Conservation (phyloP, 257 asterid species). For the Petunia secreta region DNA sequence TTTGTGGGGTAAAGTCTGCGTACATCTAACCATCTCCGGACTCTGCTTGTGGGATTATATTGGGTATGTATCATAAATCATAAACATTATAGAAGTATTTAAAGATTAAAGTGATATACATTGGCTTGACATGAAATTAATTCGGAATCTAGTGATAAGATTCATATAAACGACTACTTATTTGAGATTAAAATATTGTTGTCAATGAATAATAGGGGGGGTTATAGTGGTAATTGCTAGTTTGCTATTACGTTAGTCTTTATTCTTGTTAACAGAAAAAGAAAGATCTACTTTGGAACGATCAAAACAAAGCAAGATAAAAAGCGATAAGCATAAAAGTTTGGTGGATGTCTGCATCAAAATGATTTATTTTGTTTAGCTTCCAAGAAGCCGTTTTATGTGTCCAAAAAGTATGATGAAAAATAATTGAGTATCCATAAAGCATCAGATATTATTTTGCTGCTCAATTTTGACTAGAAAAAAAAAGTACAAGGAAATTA, state of each 20-base stretch:
- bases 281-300: constrained; percentile 7
- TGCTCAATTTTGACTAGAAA: constrained; percentile 27
- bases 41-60: too few species aligned
- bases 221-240: constrained; percentile 8
- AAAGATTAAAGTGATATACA: too few species aligned
- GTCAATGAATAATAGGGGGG: not conserved
- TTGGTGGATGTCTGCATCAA: constrained; percentile 43
- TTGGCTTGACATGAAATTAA: too few species aligned
- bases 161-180: too few species aligned
- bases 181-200: too few species aligned
- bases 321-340: constrained; percentile 34
- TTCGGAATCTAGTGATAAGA: too few species aligned
- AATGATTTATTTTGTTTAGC: constrained; percentile 8
- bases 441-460: constrained; percentile 4
- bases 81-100: too few species aligned
- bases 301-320: constrained; percentile 25
- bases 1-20: too few species aligned
- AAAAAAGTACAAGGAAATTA: not conserved
- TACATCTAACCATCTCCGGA: too few species aligned
- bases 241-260: constrained; percentile 5
- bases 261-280: constrained; percentile 20
- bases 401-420: not conserved
- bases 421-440: not conserved
- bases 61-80: too few species aligned
- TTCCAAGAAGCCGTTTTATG: not conserved